Percentiles rank a stretch among this genome's conserved stretches.
phyloP scores from a whole-genome alignment of 2,329 filamentous ascomycete species.

The Trichoderma arundinaceum region DNA sequence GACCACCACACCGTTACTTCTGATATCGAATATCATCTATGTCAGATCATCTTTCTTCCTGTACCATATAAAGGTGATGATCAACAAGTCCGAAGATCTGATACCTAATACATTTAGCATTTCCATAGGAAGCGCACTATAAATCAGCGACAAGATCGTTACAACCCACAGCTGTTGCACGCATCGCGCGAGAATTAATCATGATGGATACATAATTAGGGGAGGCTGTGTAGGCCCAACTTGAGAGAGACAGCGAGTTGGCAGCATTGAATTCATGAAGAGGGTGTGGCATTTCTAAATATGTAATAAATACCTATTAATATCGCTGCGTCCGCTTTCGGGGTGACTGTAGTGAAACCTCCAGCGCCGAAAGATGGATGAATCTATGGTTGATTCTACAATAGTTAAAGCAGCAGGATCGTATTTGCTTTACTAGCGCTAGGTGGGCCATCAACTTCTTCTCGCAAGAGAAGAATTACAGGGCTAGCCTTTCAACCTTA shows the following conservation, averaged over 20 bases:
- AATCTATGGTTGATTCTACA: background rate
- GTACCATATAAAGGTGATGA: background rate
- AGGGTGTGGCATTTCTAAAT: background rate
- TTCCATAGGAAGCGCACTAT: background rate
- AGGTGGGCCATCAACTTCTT: background rate
- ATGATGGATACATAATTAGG: background rate
- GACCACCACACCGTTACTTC: background rate
- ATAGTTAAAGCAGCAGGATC: background rate
- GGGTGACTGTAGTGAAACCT: background rate
- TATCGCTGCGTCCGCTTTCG: background rate
- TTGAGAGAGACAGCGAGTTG: background rate
- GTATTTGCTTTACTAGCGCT: background rate
- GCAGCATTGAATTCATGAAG: background rate
- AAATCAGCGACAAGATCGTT: slow-evolving; percentile 8
- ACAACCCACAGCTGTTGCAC: slow-evolving; percentile 10
- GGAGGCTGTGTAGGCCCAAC: background rate
- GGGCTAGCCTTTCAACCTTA: background rate
- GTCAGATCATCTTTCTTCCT: background rate
- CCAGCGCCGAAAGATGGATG: background rate
- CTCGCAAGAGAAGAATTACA: background rate
- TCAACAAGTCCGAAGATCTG: slow-evolving; percentile 13
- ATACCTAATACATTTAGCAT: slow-evolving; percentile 1
- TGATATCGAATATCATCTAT: background rate
- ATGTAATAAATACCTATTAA: background rate
- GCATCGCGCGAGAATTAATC: background rate